Percentiles rank a stretch among this genome's conserved stretches.
Conservation (phyloP, 352 stramenopile species). For the Phytophthora tubulina region DNA sequence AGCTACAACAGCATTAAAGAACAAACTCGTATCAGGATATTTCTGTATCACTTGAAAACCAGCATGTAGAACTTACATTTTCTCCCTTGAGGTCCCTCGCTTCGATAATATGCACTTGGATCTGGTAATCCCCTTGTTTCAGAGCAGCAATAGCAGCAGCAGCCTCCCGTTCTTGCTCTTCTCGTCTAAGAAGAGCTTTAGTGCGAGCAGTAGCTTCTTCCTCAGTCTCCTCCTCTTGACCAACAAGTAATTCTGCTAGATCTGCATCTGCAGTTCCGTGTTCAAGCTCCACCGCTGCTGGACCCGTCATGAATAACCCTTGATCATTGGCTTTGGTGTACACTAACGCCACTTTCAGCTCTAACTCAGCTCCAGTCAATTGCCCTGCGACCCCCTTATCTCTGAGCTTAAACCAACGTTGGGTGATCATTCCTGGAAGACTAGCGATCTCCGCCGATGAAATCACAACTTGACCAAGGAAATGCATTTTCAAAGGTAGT, state of each 20-base stretch:
- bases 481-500: conserved; percentile 78
- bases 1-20: conserved; percentile 43
- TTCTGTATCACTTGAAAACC: neutral
- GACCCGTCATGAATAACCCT: conserved; percentile 24
- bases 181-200: conserved; percentile 44
- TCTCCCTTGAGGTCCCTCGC: conserved; percentile 89
- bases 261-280: conserved; percentile 13
- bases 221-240: conserved; percentile 85
- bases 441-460: conserved; percentile 63
- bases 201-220: conserved; percentile 56
- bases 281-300: conserved; percentile 30
- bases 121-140: conserved; percentile 83
- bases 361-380: conserved; percentile 60
- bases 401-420: conserved; percentile 66
- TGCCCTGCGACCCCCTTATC: conserved; percentile 51
- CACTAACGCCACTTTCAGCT: conserved; percentile 75
- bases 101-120: conserved; percentile 91
- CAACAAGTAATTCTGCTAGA: conserved; percentile 46
- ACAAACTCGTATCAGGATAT: neutral
- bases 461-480: conserved; percentile 71
- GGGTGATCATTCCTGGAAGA: conserved; percentile 64
- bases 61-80: conserved; percentile 54
- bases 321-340: conserved; percentile 77
- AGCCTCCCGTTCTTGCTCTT: conserved; percentile 64
- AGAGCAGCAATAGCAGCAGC: conserved; percentile 57